These are phyloP conservation scores for Biancaea sappan DNA, from an alignment of 306 rosid species.

Conservation along the genomic window DNA sequence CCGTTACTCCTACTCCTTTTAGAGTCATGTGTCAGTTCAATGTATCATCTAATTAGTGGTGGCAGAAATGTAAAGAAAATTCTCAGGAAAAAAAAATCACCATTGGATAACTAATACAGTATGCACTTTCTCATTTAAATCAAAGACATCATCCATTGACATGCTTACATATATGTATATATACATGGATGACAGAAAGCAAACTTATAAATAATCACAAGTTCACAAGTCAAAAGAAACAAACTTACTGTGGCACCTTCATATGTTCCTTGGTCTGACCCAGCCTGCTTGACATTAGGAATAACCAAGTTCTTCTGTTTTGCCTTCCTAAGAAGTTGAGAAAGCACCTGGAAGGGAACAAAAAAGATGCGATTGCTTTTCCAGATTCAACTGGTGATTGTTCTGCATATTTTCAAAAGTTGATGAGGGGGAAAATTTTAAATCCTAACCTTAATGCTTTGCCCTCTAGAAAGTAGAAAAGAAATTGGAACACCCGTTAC, in stretches of 20 bases:
- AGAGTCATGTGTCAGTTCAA: neutral
- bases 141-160: neutral
- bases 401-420: constrained; percentile 6
- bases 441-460: constrained; percentile 78
- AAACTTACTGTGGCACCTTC: constrained; percentile 99
- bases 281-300: constrained; percentile 88
- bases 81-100: neutral
- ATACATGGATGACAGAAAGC: neutral
- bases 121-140: constrained; percentile 17
- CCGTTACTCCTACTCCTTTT: too few relatives aligned
- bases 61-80: neutral
- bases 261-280: constrained; percentile 95
- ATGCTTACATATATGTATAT: neutral
- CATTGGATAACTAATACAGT: neutral
- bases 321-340: constrained; percentile 99
- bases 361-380: constrained; percentile 28
- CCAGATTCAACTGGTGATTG: constrained; percentile 17
- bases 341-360: constrained; percentile 69
- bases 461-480: constrained; percentile 95
- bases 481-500: constrained; percentile 99
- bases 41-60: constrained; percentile 16
- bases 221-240: neutral
- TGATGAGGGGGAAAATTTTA: neutral
- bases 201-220: neutral
- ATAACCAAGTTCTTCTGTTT: constrained; percentile 84